Evolutionary conservation across 257 asterid species (phyloP), one percentile per base, ranked within the genome.

Genomic region (Gentiana macrophylla): DNA sequence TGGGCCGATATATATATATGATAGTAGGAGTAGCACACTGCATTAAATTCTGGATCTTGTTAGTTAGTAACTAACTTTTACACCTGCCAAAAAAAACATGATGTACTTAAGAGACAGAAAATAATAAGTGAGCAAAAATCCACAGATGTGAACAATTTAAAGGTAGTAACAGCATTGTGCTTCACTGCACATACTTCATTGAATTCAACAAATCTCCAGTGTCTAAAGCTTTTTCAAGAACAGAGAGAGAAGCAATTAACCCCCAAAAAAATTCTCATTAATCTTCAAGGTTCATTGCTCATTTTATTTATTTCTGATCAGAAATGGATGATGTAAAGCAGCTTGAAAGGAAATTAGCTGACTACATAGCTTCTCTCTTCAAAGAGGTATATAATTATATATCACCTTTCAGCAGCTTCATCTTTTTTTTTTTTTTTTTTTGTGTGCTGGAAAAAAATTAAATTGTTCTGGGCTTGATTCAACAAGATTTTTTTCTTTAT

Each of bases 341-440:
- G 62, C 50, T 73, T 49, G 69, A 73, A 60, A 73, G 69, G 12
- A 67, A 73, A 41, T 32, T 73, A 36, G 70, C 52, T 38, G 74
- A 73, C 9, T 64, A 68, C 54, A 56, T 66, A 36, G 33, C 64
- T 32, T 64, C 78, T 41, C 65, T 73, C 32, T 73, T 64, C 69
- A 65, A n/a, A 36, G 78, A 73, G 74, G 78, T 73, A 11, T 51
- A 50, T 4, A 10, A 4, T 12, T 9, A 41, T 41, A 24, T 24
- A 24, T 24, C 24, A 24, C 24, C 24, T 24, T 24, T 24, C 46
- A 5, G 6, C 5, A 7, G 6, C 46, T 41, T 1, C 35, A 34
- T 2, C 3, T 32, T 8, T 32, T 0, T 44, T 44, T 24, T 24
- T 15, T 15, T 15, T 24, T 24, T 24, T 24, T 24, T 24, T 24